Evolutionary conservation across 129 eudicot genomes (phyloP), one percentile per base, ranked within the genome.

Genomic region (Rutidosis leptorrhynchoides): DNA sequence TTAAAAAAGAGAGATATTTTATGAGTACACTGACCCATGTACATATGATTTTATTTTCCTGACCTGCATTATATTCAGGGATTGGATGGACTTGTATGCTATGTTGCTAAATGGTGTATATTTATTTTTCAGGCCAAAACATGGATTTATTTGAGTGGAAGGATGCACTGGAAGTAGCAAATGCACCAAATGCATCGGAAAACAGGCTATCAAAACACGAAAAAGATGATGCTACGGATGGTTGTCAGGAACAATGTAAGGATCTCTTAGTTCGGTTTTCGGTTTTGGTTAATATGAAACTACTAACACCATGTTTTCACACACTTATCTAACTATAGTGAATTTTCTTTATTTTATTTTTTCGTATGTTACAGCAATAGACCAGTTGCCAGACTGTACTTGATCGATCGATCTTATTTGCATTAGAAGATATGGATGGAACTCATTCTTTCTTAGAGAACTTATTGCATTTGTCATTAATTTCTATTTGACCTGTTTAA

Each of bases 361-460:
- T 35, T 32, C 25, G 27, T 28, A 25, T 10, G 29, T 56, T 63
- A 83, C 74, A 88, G 95, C 76, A 54, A 88, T 83, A 65, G 95
- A 85, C 58, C 83, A 65, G 55, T 79, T 72, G 22, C 78, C 84
- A 57, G 78, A 58, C 72, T 26, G 96, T 93, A 48, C 79, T 89
- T 74, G 98, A 96, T 26, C 81, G 95, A 42, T 96, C 98, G 2
- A 68, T 93, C 79, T 79, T 93, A 71, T 92, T 88, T 78, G 98
- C 96, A 62, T 68, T 93, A 75, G 98, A 93, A 84, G 98, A 93
- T 74, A 76, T 80, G 23, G 96, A 93, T 66, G 98, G 98, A 67
- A 82, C 95, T 65, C 98, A 96, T 46, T 85, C 96, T 73, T 93
- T 93, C 74, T 28, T 93, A 74, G 98, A 93, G 79, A 93, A 93